Base-by-base conservation (phyloP, 345 rosid species). In the Lepidium didymum region DNA sequence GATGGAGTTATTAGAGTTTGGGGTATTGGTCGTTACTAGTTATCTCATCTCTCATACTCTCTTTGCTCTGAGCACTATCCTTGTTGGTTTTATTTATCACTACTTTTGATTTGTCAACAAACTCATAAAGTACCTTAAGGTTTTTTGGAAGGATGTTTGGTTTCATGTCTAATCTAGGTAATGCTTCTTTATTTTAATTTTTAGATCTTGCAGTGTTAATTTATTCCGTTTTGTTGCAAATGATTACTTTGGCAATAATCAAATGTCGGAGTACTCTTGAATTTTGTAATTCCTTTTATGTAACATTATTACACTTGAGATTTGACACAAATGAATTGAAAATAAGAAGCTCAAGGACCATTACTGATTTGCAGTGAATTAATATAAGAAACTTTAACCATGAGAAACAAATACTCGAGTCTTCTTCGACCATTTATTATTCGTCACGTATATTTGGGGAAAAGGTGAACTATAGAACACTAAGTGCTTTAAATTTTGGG, bases 1-100 rank as follows among this genome's bases (percentile, higher is more conserved):
- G 98, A 93, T 69, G 97, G 98, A 36, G 97, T 93, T 8, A 79
- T 93, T 79, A 81, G 98, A 82, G 97, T 93, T 47, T 93, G 98
- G 98, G 98, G 97, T 12, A 70, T 93, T 23, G 93, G 96, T 13
- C 98, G 96, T 73, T 87, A 77, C 78, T 82, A 84, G 62, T 33
- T 8, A 37, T 34, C 61, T 29, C 68, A 46, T 33, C 57, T 36
- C 66, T 35, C 6, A 12, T 54, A 10, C 43, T 9, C 35, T 11
- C 15, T 4, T 29, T 50, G 25, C 51, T 11, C 29, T 21, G 14
- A 29, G 25, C 68, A 12, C 38, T 27, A 10, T 65, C 36, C 62
- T 34, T 50, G 43, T 44, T 43, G 49, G 56, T 74, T 67, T 67
- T 44, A 18, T 45, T 31, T 67, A 34, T 67, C 50, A n/a, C 56